Base-by-base conservation (phyloP, 345 rosid species). In the Pugionium dolabratum region DNA sequence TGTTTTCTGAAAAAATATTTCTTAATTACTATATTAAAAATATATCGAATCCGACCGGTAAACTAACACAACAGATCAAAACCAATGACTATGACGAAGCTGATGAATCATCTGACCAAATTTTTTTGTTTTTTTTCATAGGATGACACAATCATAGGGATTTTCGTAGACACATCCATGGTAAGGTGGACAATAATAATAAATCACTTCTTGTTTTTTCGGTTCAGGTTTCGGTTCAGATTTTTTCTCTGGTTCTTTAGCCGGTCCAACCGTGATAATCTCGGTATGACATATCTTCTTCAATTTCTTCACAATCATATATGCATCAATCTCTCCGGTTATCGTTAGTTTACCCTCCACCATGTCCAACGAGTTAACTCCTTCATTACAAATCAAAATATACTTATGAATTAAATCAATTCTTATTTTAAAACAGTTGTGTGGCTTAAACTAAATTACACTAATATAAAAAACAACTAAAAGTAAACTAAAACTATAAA, bases 261-360 rank as follows among this genome's bases (percentile, higher is more conserved):
- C 86, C 26, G 91, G 87, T 56, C 89, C 91, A 3, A 88, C 86
- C 1, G 83, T 63, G 2, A 88, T n/a, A 28, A 85, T 81, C 0
- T 79, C 77, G 4, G 91, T 75, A 71, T 48, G 45, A 41, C 88
- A 86, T 0, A 80, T 10, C 67, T 84, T 88, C 71, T 82, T 81
- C 66, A 88, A 28, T 72, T 84, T 86, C 62, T 74, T 53, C 54
- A 73, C 85, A 7, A 82, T 54, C 4, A 1, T 0, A 1, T 79
- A 85, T 1, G 86, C 68, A 76, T 88, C 96, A 7, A 81, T 39
- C 44, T 77, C 80, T 48, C 96, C 91, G 0, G 58, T 69, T 54
- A 84, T 80, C 4, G 89, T 86, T 75, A 88, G 29, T 63, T 84
- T 86, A 71, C 67, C 75, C 3, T 85, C 89, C 75, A 86, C 84